phyloP scores from a whole-genome alignment of 164 flowering plant genomes.

The Echeveria elegans region DNA sequence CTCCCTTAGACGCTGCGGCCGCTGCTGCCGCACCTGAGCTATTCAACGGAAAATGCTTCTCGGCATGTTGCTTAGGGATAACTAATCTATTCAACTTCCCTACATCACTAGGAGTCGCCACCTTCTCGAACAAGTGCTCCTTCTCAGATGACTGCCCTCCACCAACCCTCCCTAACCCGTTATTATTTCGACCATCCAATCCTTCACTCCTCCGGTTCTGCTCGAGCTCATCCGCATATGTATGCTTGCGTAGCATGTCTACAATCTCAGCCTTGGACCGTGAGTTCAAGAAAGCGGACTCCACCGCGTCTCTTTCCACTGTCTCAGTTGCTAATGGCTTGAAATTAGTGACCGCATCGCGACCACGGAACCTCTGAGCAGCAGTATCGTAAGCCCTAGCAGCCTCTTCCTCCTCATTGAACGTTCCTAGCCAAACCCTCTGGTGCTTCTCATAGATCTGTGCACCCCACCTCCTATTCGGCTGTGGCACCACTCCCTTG shows the following conservation, averaged over 20 bases:
- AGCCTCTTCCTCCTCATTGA: conserved; percentile 36
- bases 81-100: neutral
- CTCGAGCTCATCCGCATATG: neutral
- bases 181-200: neutral
- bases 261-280: neutral
- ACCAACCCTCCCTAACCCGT: neutral
- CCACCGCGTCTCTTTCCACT: neutral
- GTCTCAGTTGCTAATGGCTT: neutral
- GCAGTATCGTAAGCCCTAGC: conserved; percentile 65
- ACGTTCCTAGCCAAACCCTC: conserved; percentile 58
- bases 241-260: neutral
- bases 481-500: conserved; percentile 50
- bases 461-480: conserved; percentile 58
- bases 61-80: neutral
- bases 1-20: neutral
- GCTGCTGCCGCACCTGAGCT: neutral
- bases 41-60: neutral
- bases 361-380: conserved; percentile 31
- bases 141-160: neutral
- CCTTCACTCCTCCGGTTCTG: neutral
- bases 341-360: conserved; percentile 36
- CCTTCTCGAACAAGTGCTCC: neutral
- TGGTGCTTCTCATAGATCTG: conserved; percentile 50
- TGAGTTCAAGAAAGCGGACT: neutral
- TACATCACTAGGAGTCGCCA: neutral